Base-by-base conservation (phyloP, 441 rosid genomes). In the Croton setiger region DNA sequence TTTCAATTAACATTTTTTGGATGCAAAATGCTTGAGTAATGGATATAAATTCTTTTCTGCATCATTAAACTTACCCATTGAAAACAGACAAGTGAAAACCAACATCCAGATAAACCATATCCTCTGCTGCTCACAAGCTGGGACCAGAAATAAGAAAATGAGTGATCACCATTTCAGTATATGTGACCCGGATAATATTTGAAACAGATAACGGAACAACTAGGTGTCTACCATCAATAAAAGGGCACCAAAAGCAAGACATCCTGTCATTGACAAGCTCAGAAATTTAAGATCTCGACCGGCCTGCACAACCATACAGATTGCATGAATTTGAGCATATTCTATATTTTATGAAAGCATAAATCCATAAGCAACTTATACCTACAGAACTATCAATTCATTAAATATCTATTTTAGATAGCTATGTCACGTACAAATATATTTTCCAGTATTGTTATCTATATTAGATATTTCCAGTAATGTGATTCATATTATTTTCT, bases 251-350 rank as follows among this genome's bases (percentile, higher is more conserved):
- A 95, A 75, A 39, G 75, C 71, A 69, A 89, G 81, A 83, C 98
- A 90, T 64, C 93, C 93, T 1, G 80, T 84, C 94, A 85, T 90
- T 44, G 96, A 79, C 57, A 86, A 70, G 80, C 99, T 89, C 54
- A 90, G 76, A 59, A 83, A 95, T 73, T 79, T 89, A 35, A 92
- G 87, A 76, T 95, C 99, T 64, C 98, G 88, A 66, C 97, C 98
- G 6, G 99, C 99, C 99, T 95, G 83, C 74, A 71, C n/a, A 37
- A 49, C n/a, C 15, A 62, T 35, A 48, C 3, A 59, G 49, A 36
- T 52, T 66, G 35, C n/a, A 52, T 37, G 13, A 36, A 48, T 55
- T 37, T 27, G 23, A 21, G 59, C 58, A 45, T 23, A 20, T 15
- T 41, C 15, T 43, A 13, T 43, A 13, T 51, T 20, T 56, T 23